Evolutionary conservation across 1,139 yeast genomes (phyloP), one percentile per base, ranked within the genome.

Genomic region (Yamadazyma diddensiae): DNA sequence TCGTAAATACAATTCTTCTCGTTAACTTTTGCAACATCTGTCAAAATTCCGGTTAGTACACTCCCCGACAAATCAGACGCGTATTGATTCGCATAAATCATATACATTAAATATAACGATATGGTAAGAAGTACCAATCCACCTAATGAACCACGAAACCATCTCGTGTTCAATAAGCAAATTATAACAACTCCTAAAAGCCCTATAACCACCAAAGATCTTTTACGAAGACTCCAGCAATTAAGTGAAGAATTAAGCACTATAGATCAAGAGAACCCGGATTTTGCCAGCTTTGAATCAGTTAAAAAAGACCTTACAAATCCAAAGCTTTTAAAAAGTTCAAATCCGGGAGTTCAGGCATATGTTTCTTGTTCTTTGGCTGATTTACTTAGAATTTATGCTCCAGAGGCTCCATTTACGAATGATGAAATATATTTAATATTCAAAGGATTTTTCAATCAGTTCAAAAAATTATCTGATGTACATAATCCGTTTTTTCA

Each of bases 321-420:
- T 44, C 70, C 70, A 38, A 82, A 80, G 46, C 59, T 86, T 14
- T 43, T 84, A 7, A 66, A 62, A 24, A 82, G 82, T 49, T 63
- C 76, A 33, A 87, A 86, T 48, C 45, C 57, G 3, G 94, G 94
- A 3, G 79, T 88, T 3, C 83, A 80, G 44, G 79, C 90, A 0
- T 77, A 70, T 39, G 73, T 74, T 2, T 80, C 94, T 12, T 82
- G 95, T 49, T 79, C 94, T 41, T 46, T 88, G 8, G 72, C 90
- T 3, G 95, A 88, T 53, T 65, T 90, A 10, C 58, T 90, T 26
- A 69, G 95, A 38, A 58, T 88, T 8, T 82, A 71, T 52, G 97
- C 96, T 0, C 97, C 97, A 0, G 86, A 88, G 55, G 95, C 97
- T 4, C 97, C 97, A 5, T 88, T 73, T 55, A 77, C 85, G 2